Percentiles rank a stretch among this genome's conserved stretches.
Evolutionary conservation across 2,329 filamentous ascomycete genomes (phyloP).

Genomic region (Ophiostoma sp.): DNA sequence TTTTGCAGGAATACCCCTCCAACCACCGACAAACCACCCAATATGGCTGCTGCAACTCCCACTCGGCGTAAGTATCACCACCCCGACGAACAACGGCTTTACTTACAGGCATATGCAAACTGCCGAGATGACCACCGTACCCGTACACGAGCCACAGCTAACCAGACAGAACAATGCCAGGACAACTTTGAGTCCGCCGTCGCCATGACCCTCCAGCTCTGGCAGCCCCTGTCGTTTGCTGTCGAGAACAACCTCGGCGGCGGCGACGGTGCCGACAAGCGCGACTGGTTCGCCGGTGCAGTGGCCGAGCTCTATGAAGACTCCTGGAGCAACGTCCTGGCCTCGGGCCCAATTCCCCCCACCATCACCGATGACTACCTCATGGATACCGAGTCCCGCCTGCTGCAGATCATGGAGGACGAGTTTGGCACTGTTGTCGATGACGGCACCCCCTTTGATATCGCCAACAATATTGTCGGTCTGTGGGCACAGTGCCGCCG

Average conservation of each 20-base stretch:
- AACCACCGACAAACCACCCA: not conserved
- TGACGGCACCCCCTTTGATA: slow-evolving; percentile 73
- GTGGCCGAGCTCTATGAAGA: slow-evolving; percentile 69
- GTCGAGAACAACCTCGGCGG: slow-evolving; percentile 87
- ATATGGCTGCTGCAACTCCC: slow-evolving; percentile 18
- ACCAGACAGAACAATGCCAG: slow-evolving; percentile 48
- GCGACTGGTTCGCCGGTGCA: slow-evolving; percentile 91
- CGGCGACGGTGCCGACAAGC: slow-evolving; percentile 74
- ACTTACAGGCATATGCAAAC: not conserved
- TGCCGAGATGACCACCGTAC: not conserved
- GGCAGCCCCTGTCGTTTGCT: slow-evolving; percentile 81
- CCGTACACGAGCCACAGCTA: not conserved
- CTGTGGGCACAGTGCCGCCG: slow-evolving; percentile 59
- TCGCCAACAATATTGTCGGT: slow-evolving; percentile 67
- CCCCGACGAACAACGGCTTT: not conserved
- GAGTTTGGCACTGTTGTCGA: slow-evolving; percentile 93
- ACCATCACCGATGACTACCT: slow-evolving; percentile 52
- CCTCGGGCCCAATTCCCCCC: slow-evolving; percentile 29
- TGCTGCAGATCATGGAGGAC: slow-evolving; percentile 88
- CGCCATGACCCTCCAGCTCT: slow-evolving; percentile 77
- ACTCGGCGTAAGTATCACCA: slow-evolving; percentile 18
- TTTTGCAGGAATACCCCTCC: not conserved
- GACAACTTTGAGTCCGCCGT: slow-evolving; percentile 78
- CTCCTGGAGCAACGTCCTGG: slow-evolving; percentile 27
- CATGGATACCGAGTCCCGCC: slow-evolving; percentile 72